Evolutionary conservation across 257 asterid species (phyloP).

Genomic region (Echites panduratus): DNA sequence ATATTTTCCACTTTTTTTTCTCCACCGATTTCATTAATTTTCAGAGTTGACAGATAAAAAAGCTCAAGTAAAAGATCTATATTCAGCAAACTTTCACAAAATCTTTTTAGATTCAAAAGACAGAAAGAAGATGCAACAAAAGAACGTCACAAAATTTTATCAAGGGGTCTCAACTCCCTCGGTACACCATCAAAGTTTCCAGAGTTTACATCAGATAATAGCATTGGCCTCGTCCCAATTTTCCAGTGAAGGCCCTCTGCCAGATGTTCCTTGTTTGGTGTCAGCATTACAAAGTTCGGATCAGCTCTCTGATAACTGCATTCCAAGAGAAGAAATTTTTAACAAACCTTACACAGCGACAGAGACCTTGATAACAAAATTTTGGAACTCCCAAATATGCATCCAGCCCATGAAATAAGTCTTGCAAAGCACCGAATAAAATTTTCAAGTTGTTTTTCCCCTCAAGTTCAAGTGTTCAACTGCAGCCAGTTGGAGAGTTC

Average conservation of each 20-base stretch:
- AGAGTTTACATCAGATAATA: conserved; percentile 68
- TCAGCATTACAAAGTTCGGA: conserved; percentile 88
- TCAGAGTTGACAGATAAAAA: neutral
- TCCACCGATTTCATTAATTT: neutral
- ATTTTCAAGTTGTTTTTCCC: too few species aligned
- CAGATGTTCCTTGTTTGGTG: conserved; percentile 89
- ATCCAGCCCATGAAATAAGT: neutral
- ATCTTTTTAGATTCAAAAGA: neutral
- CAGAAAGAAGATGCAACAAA: neutral
- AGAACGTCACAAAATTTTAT: conserved; percentile 46
- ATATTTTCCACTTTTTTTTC: too few species aligned
- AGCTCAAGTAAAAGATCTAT: neutral
- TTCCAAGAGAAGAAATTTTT: neutral
- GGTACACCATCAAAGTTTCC: conserved; percentile 78
- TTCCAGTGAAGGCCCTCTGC: conserved; percentile 91
- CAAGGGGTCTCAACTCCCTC: conserved; percentile 69
- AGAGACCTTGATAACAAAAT: neutral
- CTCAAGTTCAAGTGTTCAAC: neutral
- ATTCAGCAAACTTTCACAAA: neutral
- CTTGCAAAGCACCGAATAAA: neutral
- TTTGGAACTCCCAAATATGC: neutral
- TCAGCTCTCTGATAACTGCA: conserved; percentile 86
- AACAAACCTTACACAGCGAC: neutral
- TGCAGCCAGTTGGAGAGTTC: neutral
- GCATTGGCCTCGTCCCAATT: conserved; percentile 59